Evolutionary conservation across 2,329 filamentous ascomycete species (phyloP).

Genomic region (Coniochaeta hoffmannii): DNA sequence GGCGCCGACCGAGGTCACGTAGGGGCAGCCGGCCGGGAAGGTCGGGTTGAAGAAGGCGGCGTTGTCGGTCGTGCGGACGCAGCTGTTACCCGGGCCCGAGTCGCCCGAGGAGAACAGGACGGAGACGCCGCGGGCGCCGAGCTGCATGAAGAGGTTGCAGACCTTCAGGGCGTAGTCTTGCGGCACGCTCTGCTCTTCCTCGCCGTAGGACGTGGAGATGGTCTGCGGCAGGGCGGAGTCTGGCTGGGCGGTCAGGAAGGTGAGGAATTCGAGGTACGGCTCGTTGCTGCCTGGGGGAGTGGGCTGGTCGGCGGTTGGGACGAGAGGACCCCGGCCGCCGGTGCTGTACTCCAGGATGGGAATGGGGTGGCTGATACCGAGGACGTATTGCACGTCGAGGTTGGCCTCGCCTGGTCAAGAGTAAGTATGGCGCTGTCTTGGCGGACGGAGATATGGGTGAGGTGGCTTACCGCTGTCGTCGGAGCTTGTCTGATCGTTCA

Average conservation of each 20-base stretch:
- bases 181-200: constrained; percentile 59
- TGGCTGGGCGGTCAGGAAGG: constrained; percentile 45
- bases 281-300: constrained; percentile 52
- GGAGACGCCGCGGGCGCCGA: constrained; percentile 60
- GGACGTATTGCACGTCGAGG: constrained; percentile 55
- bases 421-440: neutral
- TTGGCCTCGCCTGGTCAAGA: constrained; percentile 45
- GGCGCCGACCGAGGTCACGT: constrained; percentile 24
- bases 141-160: constrained; percentile 56
- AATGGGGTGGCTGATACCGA: constrained; percentile 46
- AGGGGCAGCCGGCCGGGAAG: constrained; percentile 30
- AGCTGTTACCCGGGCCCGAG: constrained; percentile 57
- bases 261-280: constrained; percentile 58
- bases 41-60: constrained; percentile 30
- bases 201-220: constrained; percentile 59
- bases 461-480: constrained; percentile 22
- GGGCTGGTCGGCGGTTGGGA: constrained; percentile 42
- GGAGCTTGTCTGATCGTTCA: constrained; percentile 36
- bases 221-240: constrained; percentile 49
- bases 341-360: constrained; percentile 53
- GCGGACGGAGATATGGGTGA: neutral
- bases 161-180: constrained; percentile 51
- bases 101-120: constrained; percentile 53
- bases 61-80: constrained; percentile 44
- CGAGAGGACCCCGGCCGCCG: constrained; percentile 50